Conservation (phyloP, 1,139 yeast genomes). For the Kluyveromyces marxianus region DNA sequence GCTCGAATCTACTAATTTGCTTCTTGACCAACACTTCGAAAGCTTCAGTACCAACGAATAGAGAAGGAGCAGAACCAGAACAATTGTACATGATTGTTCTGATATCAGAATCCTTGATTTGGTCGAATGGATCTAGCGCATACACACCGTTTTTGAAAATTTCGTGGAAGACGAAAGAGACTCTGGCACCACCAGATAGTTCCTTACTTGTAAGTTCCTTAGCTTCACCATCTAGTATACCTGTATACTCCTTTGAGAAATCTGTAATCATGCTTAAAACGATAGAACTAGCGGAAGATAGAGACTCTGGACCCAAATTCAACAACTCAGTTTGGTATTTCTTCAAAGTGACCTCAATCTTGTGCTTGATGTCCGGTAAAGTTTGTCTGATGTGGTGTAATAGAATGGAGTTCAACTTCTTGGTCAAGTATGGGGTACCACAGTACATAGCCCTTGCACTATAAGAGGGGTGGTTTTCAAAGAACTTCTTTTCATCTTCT, state of each 20-base stretch:
- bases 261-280: conserved; percentile 88
- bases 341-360: conserved; percentile 77
- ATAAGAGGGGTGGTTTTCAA: conserved; percentile 69
- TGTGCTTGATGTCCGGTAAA: conserved; percentile 85
- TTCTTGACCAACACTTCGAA: conserved; percentile 94
- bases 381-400: conserved; percentile 92
- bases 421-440: conserved; percentile 95
- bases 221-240: conserved; percentile 89
- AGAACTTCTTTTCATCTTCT: conserved; percentile 68
- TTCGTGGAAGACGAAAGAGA: conserved; percentile 95
- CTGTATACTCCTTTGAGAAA: conserved; percentile 85
- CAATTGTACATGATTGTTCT: conserved; percentile 97
- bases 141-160: conserved; percentile 87
- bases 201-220: conserved; percentile 81
- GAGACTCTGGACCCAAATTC: conserved; percentile 74
- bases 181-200: conserved; percentile 95
- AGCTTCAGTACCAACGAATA: conserved; percentile 96
- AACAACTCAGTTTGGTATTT: conserved; percentile 76
- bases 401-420: conserved; percentile 81
- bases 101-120: conserved; percentile 92
- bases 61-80: conserved; percentile 94
- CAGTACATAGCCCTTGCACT: conserved; percentile 83
- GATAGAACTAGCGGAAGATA: conserved; percentile 83
- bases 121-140: conserved; percentile 94
- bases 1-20: conserved; percentile 91